Percentiles rank a stretch among this genome's conserved stretches.
phyloP scores from a whole-genome alignment of 208 protist species.

The Leishmania aethiopica region DNA sequence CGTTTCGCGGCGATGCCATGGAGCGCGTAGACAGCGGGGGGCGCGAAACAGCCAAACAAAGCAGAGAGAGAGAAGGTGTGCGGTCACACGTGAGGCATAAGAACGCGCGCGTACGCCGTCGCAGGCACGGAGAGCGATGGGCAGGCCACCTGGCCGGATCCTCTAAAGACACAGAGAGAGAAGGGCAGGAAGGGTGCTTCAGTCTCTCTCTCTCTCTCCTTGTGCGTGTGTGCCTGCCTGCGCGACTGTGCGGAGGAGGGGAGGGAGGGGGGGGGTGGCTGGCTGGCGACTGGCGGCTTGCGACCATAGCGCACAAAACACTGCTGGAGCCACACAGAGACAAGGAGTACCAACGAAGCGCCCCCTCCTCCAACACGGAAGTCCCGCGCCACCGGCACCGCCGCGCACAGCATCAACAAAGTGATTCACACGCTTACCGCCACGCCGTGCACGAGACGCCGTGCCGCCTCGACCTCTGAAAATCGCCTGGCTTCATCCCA shows the following conservation, averaged over 20 bases:
- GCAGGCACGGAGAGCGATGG: neutral
- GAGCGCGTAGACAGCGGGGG: neutral
- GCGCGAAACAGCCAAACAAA: neutral
- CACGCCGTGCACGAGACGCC: constrained; percentile 33
- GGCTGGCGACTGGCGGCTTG: neutral
- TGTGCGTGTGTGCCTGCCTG: neutral
- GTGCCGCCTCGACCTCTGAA: constrained; percentile 46
- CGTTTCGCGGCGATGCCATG: neutral
- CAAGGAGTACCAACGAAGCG: neutral
- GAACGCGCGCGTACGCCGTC: no score
- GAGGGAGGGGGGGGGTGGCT: neutral
- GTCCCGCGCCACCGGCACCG: neutral
- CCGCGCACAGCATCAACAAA: neutral
- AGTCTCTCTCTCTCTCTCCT: neutral
- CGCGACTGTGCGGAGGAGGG: neutral
- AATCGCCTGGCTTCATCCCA: constrained; percentile 42
- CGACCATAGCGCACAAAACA: neutral
- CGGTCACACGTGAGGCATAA: no score
- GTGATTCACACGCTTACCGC: constrained; percentile 6
- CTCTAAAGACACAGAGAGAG: no score
- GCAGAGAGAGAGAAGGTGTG: neutral
- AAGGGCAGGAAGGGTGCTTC: neutral
- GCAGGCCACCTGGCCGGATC: no score
- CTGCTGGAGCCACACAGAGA: neutral
- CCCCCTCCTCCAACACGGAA: neutral